A percentile compares a stretch with the other conserved stretches of the same genome.
Evolutionary conservation across 345 rosid species (phyloP).

Genomic region (Lumnitzera littorea): DNA sequence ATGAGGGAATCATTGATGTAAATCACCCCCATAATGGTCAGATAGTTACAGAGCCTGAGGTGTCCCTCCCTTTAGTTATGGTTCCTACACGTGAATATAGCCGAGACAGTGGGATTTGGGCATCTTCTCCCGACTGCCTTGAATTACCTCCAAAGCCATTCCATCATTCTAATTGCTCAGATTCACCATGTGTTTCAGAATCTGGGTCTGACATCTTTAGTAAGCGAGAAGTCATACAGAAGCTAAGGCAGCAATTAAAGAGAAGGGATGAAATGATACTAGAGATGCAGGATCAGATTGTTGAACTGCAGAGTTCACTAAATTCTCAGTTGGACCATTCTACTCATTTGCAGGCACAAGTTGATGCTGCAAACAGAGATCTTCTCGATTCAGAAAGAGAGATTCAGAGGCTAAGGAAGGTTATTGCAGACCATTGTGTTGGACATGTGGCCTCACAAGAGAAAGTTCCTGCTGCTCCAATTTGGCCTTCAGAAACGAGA

Average conservation of each 20-base stretch:
- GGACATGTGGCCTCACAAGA: conserved; percentile 32
- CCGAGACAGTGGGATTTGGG: conserved; percentile 76
- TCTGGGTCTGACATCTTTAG: conserved; percentile 94
- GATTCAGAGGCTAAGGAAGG: conserved; percentile 80
- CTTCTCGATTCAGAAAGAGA: conserved; percentile 76
- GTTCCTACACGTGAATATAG: conserved; percentile 49
- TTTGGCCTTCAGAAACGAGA: conserved; percentile 42
- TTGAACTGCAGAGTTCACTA: conserved; percentile 60
- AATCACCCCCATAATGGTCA: conserved; percentile 37
- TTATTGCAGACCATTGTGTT: conserved; percentile 76
- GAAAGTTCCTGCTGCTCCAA: conserved; percentile 20
- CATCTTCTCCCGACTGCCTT: conserved; percentile 67
- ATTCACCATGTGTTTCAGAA: conserved; percentile 92
- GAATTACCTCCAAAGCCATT: conserved; percentile 74
- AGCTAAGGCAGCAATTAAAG: conserved; percentile 87
- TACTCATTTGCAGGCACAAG: conserved; percentile 61
- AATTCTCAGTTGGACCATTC: conserved; percentile 58
- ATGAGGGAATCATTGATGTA: conserved; percentile 35
- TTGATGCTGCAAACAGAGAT: conserved; percentile 67
- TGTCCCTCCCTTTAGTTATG: conserved; percentile 63
- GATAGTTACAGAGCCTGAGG: conserved; percentile 41
- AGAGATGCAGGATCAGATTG: conserved; percentile 95
- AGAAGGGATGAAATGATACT: conserved; percentile 90
- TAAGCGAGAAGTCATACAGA: conserved; percentile 90
- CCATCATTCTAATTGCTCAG: conserved; percentile 79